These are phyloP conservation scores for Arthromyces matolae DNA, from an alignment of 768 basidiomycete genomes.

Conservation along the genomic window DNA sequence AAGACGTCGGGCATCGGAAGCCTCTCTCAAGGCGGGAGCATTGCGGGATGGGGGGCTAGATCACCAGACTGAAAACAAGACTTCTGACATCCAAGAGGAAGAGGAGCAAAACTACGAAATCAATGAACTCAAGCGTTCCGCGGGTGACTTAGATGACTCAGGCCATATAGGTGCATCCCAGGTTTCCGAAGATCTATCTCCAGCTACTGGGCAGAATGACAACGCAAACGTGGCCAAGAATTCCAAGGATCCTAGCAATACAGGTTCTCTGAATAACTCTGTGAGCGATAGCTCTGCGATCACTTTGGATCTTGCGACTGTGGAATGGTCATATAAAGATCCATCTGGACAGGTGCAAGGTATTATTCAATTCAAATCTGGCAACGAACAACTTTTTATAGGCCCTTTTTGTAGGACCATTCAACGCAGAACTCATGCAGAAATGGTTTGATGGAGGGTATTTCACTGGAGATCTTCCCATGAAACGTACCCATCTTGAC, in stretches of 20 bases:
- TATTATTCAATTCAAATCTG: no score
- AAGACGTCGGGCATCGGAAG: slow-evolving; percentile 60
- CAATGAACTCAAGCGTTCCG: slow-evolving; percentile 2
- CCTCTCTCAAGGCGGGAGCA: slow-evolving; percentile 39
- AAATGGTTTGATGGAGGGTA: slow-evolving; percentile 92
- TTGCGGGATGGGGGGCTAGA: slow-evolving; percentile 37
- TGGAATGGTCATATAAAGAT: slow-evolving; percentile 93
- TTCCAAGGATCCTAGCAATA: slow-evolving; percentile 13
- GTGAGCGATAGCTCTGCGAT: slow-evolving; percentile 35
- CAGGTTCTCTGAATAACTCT: slow-evolving; percentile 9
- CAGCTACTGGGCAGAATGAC: background rate
- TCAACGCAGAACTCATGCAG: slow-evolving; percentile 87
- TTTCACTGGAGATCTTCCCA: slow-evolving; percentile 76
- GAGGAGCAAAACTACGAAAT: slow-evolving; percentile 38
- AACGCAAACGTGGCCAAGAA: slow-evolving; percentile 12
- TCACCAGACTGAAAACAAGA: slow-evolving; percentile 38
- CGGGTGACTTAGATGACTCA: slow-evolving; percentile 2
- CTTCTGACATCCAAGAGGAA: slow-evolving; percentile 56
- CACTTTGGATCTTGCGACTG: slow-evolving; percentile 47
- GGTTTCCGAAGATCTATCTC: background rate
- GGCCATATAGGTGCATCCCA: slow-evolving; percentile 1
- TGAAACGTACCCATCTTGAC: slow-evolving; percentile 78
- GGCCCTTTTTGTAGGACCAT: slow-evolving; percentile 79
- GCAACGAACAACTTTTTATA: no score
- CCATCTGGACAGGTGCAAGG: slow-evolving; percentile 92